Percentiles rank a stretch among this genome's conserved stretches.
Evolutionary conservation across 2,329 filamentous ascomycete genomes (phyloP).

Genomic region (Botrytis galanthina): DNA sequence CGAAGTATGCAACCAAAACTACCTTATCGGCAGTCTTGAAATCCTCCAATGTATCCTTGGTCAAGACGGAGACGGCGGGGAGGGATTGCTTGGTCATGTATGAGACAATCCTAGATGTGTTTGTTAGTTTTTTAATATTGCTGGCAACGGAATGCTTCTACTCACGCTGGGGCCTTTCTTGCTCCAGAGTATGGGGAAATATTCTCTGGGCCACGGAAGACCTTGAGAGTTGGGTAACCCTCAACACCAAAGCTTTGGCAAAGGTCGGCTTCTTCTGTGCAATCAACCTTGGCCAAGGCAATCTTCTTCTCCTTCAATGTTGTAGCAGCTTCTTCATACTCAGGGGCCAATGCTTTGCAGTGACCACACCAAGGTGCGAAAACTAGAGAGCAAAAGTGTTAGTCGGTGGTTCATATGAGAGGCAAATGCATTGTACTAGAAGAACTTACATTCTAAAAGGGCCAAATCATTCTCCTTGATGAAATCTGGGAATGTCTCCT

Average conservation of each 20-base stretch:
- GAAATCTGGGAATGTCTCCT: constrained; percentile 84
- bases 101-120: constrained; percentile 55
- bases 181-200: constrained; percentile 81
- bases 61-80: constrained; percentile 82
- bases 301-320: constrained; percentile 86
- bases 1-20: constrained; percentile 86
- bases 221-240: constrained; percentile 97
- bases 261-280: constrained; percentile 89
- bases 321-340: constrained; percentile 85
- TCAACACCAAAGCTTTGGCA: constrained; percentile 89
- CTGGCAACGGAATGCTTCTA: constrained; percentile 24
- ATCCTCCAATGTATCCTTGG: constrained; percentile 79
- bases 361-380: constrained; percentile 73
- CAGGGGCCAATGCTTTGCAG: constrained; percentile 95
- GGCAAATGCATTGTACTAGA: neutral
- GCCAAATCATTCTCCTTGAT: constrained; percentile 83
- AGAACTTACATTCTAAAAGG: constrained; percentile 80
- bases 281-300: constrained; percentile 84
- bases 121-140: constrained; percentile 20
- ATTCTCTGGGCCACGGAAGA: constrained; percentile 90
- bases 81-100: constrained; percentile 99
- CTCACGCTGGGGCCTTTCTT: constrained; percentile 77
- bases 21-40: constrained; percentile 99
- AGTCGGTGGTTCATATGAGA: constrained; percentile 24
- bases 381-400: constrained; percentile 51